phyloP scores from a whole-genome alignment of 495 filamentous ascomycete genomes.

The Podospora conica region DNA sequence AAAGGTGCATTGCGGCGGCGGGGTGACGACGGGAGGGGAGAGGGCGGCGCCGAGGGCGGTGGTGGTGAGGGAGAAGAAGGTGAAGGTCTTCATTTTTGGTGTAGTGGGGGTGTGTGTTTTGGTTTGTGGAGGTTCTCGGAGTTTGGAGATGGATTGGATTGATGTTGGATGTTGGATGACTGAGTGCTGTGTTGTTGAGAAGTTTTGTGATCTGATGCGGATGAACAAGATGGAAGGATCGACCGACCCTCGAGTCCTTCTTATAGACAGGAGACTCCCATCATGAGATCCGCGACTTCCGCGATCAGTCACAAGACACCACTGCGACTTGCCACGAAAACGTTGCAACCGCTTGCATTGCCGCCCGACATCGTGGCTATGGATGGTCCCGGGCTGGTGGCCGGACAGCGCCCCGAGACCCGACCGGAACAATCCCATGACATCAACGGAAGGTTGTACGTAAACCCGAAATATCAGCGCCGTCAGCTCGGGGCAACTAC shows the following conservation, averaged over 20 bases:
- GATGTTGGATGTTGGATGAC: neutral
- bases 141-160: neutral
- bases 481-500: neutral
- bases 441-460: neutral
- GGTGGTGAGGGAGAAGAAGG: constrained; percentile 13
- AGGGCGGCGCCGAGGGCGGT: constrained; percentile 13
- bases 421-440: neutral
- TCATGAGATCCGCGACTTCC: neutral
- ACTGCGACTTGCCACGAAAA: neutral
- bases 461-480: neutral
- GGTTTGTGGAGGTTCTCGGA: neutral
- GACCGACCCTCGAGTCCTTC: neutral
- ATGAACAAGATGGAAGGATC: neutral
- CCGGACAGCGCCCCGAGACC: neutral
- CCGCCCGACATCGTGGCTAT: neutral
- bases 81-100: constrained; percentile 17
- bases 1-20: constrained; percentile 13
- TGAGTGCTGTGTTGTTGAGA: neutral
- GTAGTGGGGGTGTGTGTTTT: neutral
- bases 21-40: constrained; percentile 1
- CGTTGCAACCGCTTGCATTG: neutral
- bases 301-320: neutral
- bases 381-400: neutral
- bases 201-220: neutral
- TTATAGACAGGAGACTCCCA: neutral